Evolutionary conservation across 1,284 basidiomycete genomes (phyloP), one percentile per base, ranked within the genome.

Genomic region (Papiliotrema terrestris): DNA sequence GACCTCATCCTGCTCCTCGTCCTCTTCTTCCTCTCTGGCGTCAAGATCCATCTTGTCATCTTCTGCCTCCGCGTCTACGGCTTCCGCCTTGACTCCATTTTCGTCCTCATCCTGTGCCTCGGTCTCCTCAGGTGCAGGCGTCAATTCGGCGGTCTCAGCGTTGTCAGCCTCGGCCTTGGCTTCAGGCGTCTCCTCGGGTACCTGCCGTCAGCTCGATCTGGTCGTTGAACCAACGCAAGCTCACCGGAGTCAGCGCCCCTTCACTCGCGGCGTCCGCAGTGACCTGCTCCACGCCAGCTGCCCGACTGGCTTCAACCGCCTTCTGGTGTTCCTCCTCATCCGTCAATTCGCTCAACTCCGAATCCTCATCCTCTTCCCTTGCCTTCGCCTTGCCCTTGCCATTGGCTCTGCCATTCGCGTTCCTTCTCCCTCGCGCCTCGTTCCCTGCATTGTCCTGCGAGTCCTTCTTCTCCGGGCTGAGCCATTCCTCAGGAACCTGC

Each of bases 401-500:
- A 49, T 55, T 51, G 17, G 6, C 25, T 45, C 59, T 54, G 17
- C 55, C 43, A 32, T 52, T 44, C 32, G 37, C 20, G 8, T 25
- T 38, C 13, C 15, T 9, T 11, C 6, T 32, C 29, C 6, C 29
- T 32, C 29, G 29, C 29, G 6, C 29, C 29, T 5, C 29, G 11
- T 32, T 6, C 11, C 11, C 29, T 11, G 29, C 29, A 5, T 6
- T 11, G 11, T 32, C 29, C 29, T 6, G 29, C 29, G 29, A 5
- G 5, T 5, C 5, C 17, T 32, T 46, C 25, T 29, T 26, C 36
- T 45, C 49, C 1, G 55, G 49, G 8, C 54, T 39, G 22, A 78
- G 57, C 73, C 75, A 76, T 45, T 77, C 76, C 1, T 67, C 66
- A 0, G 77, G 77, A 14, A 78, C 63, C 49, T 74, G 65, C 53